Conservation (phyloP, 257 asterid genomes). For the Craterostigma plantagineum region DNA sequence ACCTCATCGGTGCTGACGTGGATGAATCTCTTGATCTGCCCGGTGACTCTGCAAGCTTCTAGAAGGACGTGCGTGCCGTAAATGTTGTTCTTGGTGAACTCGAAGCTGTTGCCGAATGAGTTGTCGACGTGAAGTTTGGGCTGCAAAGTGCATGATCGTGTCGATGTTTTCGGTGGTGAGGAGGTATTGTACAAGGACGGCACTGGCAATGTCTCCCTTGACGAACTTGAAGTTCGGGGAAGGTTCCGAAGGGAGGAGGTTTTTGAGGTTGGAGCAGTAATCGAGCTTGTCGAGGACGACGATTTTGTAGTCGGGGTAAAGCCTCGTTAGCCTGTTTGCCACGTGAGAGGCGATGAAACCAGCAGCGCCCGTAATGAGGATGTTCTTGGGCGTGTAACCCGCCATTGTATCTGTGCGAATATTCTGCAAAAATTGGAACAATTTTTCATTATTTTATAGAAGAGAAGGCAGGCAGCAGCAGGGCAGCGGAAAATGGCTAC, state of each 20-base stretch:
- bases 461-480: too few relatives aligned
- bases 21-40: conserved; percentile 54
- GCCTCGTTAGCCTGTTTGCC: conserved; percentile 45
- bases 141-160: conserved; percentile 74
- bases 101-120: conserved; percentile 58
- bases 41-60: conserved; percentile 69
- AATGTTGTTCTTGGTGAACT: conserved; percentile 64
- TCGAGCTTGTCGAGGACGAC: conserved; percentile 65
- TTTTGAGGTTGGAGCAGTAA: conserved; percentile 51
- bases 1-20: conserved; percentile 76
- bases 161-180: conserved; percentile 56
- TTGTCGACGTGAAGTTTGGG: conserved; percentile 68
- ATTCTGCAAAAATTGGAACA: conserved; percentile 11
- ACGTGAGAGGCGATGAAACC: conserved; percentile 72
- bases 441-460: too few relatives aligned
- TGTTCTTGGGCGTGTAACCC: conserved; percentile 39
- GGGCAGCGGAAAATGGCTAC: too few relatives aligned
- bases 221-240: conserved; percentile 55
- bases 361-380: conserved; percentile 63
- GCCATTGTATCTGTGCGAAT: conserved; percentile 19
- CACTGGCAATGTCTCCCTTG: conserved; percentile 56
- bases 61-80: conserved; percentile 58
- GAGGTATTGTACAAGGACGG: conserved; percentile 60
- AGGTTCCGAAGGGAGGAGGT: conserved; percentile 35
- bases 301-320: conserved; percentile 52